These are phyloP conservation scores for Spiraea crenata DNA, from an alignment of 331 rosid species.

Conservation along the genomic window DNA sequence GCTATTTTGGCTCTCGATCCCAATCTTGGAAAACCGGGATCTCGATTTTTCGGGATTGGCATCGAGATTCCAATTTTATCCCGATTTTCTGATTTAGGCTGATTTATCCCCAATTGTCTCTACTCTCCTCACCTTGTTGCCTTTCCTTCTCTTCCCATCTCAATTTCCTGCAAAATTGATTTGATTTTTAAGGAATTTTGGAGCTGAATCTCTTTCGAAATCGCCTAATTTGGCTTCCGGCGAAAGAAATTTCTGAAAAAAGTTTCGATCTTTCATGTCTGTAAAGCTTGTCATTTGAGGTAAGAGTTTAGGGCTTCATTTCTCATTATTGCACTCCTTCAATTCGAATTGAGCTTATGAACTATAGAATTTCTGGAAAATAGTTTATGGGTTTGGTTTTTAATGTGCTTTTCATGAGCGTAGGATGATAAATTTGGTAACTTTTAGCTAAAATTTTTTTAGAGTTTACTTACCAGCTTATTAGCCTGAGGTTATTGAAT, in stretches of 20 bases:
- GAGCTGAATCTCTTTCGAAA: neutral
- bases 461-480: constrained; percentile 2
- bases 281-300: constrained; percentile 18
- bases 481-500: neutral
- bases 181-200: constrained; percentile 5
- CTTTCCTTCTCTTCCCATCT: constrained; percentile 4
- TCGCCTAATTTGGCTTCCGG: neutral
- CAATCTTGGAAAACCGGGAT: no score
- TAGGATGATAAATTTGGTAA: neutral
- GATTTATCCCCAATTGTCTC: constrained; percentile 22
- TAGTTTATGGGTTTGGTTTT: neutral
- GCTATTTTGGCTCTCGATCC: no score
- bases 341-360: constrained; percentile 16
- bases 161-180: neutral
- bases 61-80: no score
- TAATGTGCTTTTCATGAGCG: neutral
- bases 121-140: neutral
- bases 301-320: constrained; percentile 24
- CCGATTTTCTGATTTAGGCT: no score
- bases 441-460: neutral
- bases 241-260: neutral
- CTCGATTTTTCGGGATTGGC: no score
- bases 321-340: constrained; percentile 5
- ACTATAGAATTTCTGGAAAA: neutral
- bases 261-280: neutral